Evolutionary conservation across 352 stramenopile genomes (phyloP), one percentile per base, ranked within the genome.

Genomic region (Globisporangium barbulae): DNA sequence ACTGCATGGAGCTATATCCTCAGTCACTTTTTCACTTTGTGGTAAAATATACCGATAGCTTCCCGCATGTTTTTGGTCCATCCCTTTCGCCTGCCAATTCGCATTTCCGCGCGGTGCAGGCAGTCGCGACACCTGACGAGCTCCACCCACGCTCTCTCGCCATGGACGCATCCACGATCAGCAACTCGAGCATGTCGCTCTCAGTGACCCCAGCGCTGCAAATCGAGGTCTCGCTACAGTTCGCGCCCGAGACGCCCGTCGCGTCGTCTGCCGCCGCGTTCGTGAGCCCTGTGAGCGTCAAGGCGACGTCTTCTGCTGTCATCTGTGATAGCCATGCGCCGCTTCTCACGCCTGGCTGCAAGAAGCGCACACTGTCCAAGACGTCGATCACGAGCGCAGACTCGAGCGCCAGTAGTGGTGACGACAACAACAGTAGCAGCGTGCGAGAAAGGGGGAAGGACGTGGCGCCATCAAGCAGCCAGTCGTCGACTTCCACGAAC

Each of bases 331-430:
- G 10, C 54, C 35, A 52, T 17, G 12, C 35, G 17, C 54, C 21
- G 31, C 28, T 42, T 30, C 50, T 28, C 28, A 58, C 28, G 9
- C 30, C 52, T 17, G 39, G 33, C 50, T 30, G 28, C 39, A 60
- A 60, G 37, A 60, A 60, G 37, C 54, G 54, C 22, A 42, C 37
- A 13, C 54, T 60, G 12, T 52, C 54, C 10, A 60, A 28, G 19
- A 33, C 21, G 19, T 39, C 21, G 6, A 30, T 28, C 9, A 58
- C 33, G 12, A 28, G 42, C 42, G 19, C 42, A n/a, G 42, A 22
- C 42, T 48, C 42, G 42, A 1, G 8, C 37, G 8, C 8, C 12
- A 15, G 13, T 22, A 22, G 1, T 25, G 8, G 10, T 30, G 19
- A 58, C 54, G 48, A 60, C 37, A 60, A 52, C 10, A 37, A n/a